Percentiles rank a stretch among this genome's conserved stretches.
Evolutionary conservation across 345 rosid genomes (phyloP).

Genomic region (Sisymbrium irio): DNA sequence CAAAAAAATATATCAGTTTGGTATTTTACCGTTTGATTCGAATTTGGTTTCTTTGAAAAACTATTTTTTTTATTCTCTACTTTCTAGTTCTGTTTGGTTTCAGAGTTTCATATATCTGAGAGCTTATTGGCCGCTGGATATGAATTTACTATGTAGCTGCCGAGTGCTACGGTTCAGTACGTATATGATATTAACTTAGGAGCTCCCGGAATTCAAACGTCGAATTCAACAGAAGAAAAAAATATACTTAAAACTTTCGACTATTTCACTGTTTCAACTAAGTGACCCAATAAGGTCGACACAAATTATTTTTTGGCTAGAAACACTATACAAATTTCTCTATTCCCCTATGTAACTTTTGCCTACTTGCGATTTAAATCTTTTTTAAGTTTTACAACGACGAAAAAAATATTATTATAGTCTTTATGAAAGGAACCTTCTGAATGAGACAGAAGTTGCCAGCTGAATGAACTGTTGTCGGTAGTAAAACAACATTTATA

Average conservation of each 20-base stretch:
- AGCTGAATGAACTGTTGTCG: conserved; percentile 25
- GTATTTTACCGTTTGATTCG: no score
- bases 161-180: background rate
- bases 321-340: background rate
- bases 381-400: background rate
- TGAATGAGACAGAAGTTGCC: conserved; percentile 27
- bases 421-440: conserved; percentile 31
- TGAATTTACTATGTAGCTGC: background rate
- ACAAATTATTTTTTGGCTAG: background rate
- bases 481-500: background rate
- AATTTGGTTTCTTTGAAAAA: no score
- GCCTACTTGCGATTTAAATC: background rate
- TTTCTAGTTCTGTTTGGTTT: background rate
- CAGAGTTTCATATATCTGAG: background rate
- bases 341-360: background rate
- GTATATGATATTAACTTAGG: background rate
- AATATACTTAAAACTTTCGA: background rate
- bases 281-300: background rate
- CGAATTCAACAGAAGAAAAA: background rate
- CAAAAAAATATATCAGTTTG: no score
- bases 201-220: background rate
- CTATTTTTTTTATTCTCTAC: no score
- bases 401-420: background rate
- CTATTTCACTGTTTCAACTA: background rate
- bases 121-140: background rate